These are phyloP conservation scores for Coniochaeta sp. DNA, from an alignment of 2,329 filamentous ascomycete species.

Conservation along the genomic window DNA sequence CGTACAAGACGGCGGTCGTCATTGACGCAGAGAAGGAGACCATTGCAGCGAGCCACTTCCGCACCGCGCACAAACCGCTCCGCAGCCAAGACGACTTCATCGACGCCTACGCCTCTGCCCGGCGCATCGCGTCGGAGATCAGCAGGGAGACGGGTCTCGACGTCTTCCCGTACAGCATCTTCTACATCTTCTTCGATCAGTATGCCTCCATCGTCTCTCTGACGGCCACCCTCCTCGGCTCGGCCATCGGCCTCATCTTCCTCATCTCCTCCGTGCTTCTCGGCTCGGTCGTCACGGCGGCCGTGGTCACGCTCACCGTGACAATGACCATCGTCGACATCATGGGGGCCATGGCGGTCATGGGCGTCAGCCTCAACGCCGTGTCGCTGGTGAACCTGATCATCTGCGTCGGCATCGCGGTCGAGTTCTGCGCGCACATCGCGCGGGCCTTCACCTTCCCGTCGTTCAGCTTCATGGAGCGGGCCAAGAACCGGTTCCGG, in stretches of 20 bases:
- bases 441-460: conserved; percentile 95
- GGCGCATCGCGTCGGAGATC: conserved; percentile 77
- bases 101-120: conserved; percentile 77
- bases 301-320: conserved; percentile 79
- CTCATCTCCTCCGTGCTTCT: conserved; percentile 71
- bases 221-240: conserved; percentile 71
- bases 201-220: conserved; percentile 80
- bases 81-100: conserved; percentile 91
- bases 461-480: conserved; percentile 72
- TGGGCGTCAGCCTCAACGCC: conserved; percentile 85
- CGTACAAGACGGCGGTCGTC: conserved; percentile 79
- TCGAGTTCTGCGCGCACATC: conserved; percentile 97
- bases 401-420: conserved; percentile 92
- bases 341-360: conserved; percentile 87
- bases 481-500: conserved; percentile 68
- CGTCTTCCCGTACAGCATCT: conserved; percentile 93
- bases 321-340: conserved; percentile 93
- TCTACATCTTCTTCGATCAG: conserved; percentile 99
- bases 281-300: conserved; percentile 73
- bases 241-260: conserved; percentile 80
- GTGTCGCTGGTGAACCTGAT: conserved; percentile 93
- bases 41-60: conserved; percentile 82
- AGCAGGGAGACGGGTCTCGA: conserved; percentile 64
- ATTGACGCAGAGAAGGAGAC: conserved; percentile 60
- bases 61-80: conserved; percentile 80